These are phyloP conservation scores for Arthroderma uncinatum DNA, from an alignment of 2,329 filamentous ascomycete genomes.

Conservation along the genomic window DNA sequence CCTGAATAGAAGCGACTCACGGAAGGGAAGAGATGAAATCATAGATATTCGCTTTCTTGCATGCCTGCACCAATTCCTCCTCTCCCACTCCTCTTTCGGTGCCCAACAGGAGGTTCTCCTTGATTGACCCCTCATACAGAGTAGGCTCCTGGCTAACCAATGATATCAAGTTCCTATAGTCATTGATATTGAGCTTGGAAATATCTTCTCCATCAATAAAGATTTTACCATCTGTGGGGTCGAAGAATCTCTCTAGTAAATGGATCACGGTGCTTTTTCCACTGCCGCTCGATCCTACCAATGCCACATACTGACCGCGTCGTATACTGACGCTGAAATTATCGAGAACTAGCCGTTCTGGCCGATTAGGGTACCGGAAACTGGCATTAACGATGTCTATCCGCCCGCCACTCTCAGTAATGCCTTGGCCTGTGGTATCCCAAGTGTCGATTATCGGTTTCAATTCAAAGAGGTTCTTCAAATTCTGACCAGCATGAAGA, in stretches of 20 bases:
- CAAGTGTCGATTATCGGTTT: constrained; percentile 55
- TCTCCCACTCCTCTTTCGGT: constrained; percentile 53
- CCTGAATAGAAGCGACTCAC: constrained; percentile 28
- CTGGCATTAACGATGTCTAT: constrained; percentile 87
- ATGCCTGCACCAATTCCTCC: constrained; percentile 65
- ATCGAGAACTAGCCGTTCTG: constrained; percentile 80
- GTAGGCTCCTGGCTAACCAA: constrained; percentile 91
- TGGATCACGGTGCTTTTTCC: constrained; percentile 91
- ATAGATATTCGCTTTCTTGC: constrained; percentile 82
- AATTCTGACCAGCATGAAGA: constrained; percentile 64
- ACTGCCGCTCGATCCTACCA: constrained; percentile 88
- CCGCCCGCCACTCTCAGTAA: constrained; percentile 58
- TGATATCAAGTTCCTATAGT: constrained; percentile 71
- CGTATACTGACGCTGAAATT: constrained; percentile 53
- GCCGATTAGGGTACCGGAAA: constrained; percentile 84
- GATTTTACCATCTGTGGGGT: constrained; percentile 67
- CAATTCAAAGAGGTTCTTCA: constrained; percentile 74
- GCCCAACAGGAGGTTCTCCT: constrained; percentile 79
- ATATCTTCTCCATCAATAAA: constrained; percentile 80
- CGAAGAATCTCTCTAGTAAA: constrained; percentile 87
- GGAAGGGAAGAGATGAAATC: constrained; percentile 75
- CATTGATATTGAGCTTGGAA: constrained; percentile 65
- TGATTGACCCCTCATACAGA: constrained; percentile 80
- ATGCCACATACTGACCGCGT: constrained; percentile 46
- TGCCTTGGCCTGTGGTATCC: constrained; percentile 56